Evolutionary conservation across 768 basidiomycete genomes (phyloP).

Genomic region (Lactarius tabidus): DNA sequence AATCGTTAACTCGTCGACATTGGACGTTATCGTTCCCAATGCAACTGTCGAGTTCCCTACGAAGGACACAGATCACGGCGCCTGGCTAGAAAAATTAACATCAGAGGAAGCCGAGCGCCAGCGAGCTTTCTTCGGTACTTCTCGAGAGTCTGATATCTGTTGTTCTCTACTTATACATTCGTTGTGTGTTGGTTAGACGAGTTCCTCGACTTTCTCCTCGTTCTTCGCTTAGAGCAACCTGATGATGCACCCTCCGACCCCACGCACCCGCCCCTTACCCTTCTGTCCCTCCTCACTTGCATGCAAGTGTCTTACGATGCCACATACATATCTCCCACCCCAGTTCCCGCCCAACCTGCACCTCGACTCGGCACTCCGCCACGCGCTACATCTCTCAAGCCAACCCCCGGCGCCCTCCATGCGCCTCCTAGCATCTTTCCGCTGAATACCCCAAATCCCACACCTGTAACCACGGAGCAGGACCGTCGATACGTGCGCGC

Average conservation of each 20-base stretch:
- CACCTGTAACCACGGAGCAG: slow-evolving; percentile 63
- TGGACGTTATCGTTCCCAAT: slow-evolving; percentile 63
- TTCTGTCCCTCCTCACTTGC: slow-evolving; percentile 62
- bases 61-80: slow-evolving; percentile 37
- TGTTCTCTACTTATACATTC: slow-evolving; percentile 26
- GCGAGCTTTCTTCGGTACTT: slow-evolving; percentile 73
- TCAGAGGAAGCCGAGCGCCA: slow-evolving; percentile 47
- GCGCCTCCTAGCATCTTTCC: slow-evolving; percentile 65
- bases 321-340: slow-evolving; percentile 62
- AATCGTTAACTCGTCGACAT: slow-evolving; percentile 53
- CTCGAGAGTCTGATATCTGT: slow-evolving; percentile 18
- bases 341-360: slow-evolving; percentile 33
- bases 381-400: slow-evolving; percentile 47
- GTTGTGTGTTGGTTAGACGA: slow-evolving; percentile 37
- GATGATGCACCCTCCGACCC: slow-evolving; percentile 33
- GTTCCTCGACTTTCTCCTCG: slow-evolving; percentile 27
- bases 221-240: slow-evolving; percentile 32
- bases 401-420: slow-evolving; percentile 16
- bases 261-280: slow-evolving; percentile 32
- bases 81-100: slow-evolving; percentile 52
- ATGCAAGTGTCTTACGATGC: slow-evolving; percentile 79
- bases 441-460: slow-evolving; percentile 81
- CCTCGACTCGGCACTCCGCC: slow-evolving; percentile 40
- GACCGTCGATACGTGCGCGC: slow-evolving; percentile 75
- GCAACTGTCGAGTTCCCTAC: slow-evolving; percentile 60